Conservation (phyloP, 495 filamentous ascomycete species). For the Pseudevernia furfuracea region DNA sequence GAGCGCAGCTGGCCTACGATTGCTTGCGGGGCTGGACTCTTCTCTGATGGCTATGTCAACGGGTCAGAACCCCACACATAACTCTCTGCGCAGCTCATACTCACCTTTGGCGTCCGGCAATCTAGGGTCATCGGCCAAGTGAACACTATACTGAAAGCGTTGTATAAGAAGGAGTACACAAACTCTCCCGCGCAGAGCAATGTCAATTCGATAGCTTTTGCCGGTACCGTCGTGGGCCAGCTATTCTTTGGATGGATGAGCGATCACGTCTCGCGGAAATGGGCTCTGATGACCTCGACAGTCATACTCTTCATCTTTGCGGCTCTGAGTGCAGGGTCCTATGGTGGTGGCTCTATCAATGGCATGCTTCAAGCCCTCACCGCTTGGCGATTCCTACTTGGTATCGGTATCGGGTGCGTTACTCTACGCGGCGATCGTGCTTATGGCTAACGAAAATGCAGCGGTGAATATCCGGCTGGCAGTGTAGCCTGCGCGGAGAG, state of each 20-base stretch:
- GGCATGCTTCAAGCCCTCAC: slow-evolving; percentile 77
- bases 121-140: slow-evolving; percentile 69
- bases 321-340: slow-evolving; percentile 67
- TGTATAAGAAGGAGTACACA: slow-evolving; percentile 59
- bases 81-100: slow-evolving; percentile 29
- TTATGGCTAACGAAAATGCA: slow-evolving; percentile 45
- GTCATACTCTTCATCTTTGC: slow-evolving; percentile 78
- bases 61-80: slow-evolving; percentile 31
- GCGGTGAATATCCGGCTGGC: slow-evolving; percentile 85
- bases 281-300: slow-evolving; percentile 72
- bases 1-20: slow-evolving; percentile 59
- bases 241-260: slow-evolving; percentile 73
- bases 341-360: slow-evolving; percentile 54
- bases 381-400: slow-evolving; percentile 76
- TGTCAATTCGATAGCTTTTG: slow-evolving; percentile 75
- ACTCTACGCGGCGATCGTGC: slow-evolving; percentile 20
- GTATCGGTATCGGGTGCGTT: slow-evolving; percentile 45
- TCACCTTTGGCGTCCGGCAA: slow-evolving; percentile 28
- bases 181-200: slow-evolving; percentile 59
- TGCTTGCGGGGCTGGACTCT: slow-evolving; percentile 82
- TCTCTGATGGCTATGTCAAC: slow-evolving; percentile 88
- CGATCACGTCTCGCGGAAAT: slow-evolving; percentile 77
- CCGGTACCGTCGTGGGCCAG: slow-evolving; percentile 79
- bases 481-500: slow-evolving; percentile 78
- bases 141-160: slow-evolving; percentile 55